A percentile compares a stretch with the other conserved stretches of the same genome.
phyloP scores from a whole-genome alignment of 2,329 filamentous ascomycete species.

The Talaromyces sp. region DNA sequence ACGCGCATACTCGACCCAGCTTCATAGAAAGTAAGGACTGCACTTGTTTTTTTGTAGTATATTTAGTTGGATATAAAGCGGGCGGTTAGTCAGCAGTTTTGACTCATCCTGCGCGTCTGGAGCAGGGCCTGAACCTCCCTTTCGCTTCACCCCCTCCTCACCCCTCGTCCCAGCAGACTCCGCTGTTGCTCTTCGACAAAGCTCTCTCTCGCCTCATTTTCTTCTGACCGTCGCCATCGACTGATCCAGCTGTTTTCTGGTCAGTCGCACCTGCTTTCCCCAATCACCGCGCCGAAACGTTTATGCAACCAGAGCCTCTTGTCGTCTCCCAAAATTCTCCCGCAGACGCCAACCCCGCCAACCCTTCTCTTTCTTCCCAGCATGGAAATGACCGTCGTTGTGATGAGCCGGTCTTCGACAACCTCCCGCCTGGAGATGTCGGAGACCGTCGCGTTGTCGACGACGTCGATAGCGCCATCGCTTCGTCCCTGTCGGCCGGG shows the following conservation, averaged over 20 bases:
- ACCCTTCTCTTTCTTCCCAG: conserved; percentile 42
- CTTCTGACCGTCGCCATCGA: conserved; percentile 22
- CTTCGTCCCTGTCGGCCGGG: conserved; percentile 19
- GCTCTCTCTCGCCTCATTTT: conserved; percentile 1
- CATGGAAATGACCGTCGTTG: conserved; percentile 52
- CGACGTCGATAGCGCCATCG: conserved; percentile 17
- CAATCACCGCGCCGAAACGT: conserved; percentile 36
- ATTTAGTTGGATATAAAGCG: too few relatives aligned
- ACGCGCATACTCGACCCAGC: background rate
- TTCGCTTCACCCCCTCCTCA: background rate
- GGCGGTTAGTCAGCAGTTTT: conserved; percentile 7
- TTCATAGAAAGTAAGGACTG: background rate
- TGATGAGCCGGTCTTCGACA: conserved; percentile 40
- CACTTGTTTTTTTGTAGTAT: too few relatives aligned
- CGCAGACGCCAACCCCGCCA: conserved; percentile 33
- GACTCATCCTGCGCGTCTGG: conserved; percentile 1
- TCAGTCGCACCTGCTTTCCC: conserved; percentile 47
- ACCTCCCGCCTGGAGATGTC: conserved; percentile 36
- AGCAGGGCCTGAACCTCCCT: background rate
- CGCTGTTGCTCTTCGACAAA: background rate
- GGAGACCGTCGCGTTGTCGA: conserved; percentile 25
- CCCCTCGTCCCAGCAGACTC: background rate
- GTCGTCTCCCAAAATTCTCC: conserved; percentile 45
- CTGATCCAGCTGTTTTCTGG: conserved; percentile 49
- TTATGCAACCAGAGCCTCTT: conserved; percentile 61